Evolutionary conservation across 345 rosid genomes (phyloP), one percentile per base, ranked within the genome.

Genomic region (Erysimum cheiranthoides): DNA sequence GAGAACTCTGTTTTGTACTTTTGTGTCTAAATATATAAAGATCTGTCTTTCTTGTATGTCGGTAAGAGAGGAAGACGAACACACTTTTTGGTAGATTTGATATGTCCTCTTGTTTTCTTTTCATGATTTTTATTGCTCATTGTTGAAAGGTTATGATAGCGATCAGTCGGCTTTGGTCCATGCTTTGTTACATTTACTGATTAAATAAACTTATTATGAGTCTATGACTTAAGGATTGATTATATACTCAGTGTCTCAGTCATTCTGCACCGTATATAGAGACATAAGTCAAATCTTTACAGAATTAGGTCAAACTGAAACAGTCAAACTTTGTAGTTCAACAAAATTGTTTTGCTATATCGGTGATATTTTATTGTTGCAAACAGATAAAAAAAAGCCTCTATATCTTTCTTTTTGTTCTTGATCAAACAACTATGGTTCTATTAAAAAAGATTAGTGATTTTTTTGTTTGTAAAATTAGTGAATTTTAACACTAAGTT

Each of bases 1-100:
- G 62, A 76, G 31, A n/a, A 53, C 46, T 63, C 30, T 70, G 74
- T 61, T 34, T 45, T 76, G 75, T 76, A 61, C 35, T 54, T 68
- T 45, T 10, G 34, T 63, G 31, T 60, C 34, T 21, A 32, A 39
- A 39, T 28, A 68, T 76, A 57, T 51, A 35, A 6, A 18, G 11
- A 8, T n/a, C 1, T 42, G 46, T 52, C 45, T 47, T 65, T 56
- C 58, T 43, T 73, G 65, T 73, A 73, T 65, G 77, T 73, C 65
- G 77, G 71, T 54, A 63, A 32, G 49, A 65, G 70, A 9, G 16
- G 32, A 61, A 7, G 32, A 71, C 5, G 42, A 28, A 9, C 0
- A 5, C 27, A 50, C 32, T 18, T 16, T 61, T 17, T 32, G 72
- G 9, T 49, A 36, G 67, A 66, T 28, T 66, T 58, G 60, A 54